Evolutionary conservation across 1,284 basidiomycete genomes (phyloP), one percentile per base, ranked within the genome.

Genomic region (Heterobasidion irregulare): DNA sequence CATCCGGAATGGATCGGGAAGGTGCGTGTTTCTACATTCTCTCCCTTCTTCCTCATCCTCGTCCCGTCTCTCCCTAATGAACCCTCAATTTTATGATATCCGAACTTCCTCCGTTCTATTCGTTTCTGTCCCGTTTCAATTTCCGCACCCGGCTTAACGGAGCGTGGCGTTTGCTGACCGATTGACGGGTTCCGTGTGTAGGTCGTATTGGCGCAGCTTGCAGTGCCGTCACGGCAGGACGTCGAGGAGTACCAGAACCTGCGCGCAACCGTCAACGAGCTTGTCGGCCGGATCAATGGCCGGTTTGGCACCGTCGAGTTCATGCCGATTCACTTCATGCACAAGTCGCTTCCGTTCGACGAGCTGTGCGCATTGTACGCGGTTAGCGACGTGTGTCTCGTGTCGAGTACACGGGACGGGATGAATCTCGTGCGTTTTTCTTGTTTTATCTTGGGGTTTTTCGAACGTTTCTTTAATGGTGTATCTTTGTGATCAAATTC

Each of bases 1-100:
- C 95, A 99, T 69, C 97, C 97, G 0, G 96, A 99, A 70, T 99
- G 95, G 95, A 94, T 99, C 59, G 97, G 97, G 62, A 99, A 98
- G 78, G 88, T 84, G 53, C 56, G 72, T 50, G 16, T 58, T 35
- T 32, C n/a, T n/a, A n/a, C n/a, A n/a, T 10, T 52, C 13, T 44
- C 12, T 51, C 45, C 32, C 5, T 41, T 16, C 45, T 18, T 19
- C 10, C 43, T 49, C 46, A 32, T 34, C 16, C 19, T 47, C 34
- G 26, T 54, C 51, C 47, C 58, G 53, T 50, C 53, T 54, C 15
- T 55, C 44, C 52, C n/a, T 16, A 8, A 19, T 43, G 32, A 46
- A 41, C 26, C 53, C n/a, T 15, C 47, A 7, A 26, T 5, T 5
- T 5, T 26, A 5, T 26, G 4, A 26, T 5, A 4, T 26, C 26